Evolutionary conservation across 257 asterid species (phyloP).

Genomic region (Capsicum rhomboideum): DNA sequence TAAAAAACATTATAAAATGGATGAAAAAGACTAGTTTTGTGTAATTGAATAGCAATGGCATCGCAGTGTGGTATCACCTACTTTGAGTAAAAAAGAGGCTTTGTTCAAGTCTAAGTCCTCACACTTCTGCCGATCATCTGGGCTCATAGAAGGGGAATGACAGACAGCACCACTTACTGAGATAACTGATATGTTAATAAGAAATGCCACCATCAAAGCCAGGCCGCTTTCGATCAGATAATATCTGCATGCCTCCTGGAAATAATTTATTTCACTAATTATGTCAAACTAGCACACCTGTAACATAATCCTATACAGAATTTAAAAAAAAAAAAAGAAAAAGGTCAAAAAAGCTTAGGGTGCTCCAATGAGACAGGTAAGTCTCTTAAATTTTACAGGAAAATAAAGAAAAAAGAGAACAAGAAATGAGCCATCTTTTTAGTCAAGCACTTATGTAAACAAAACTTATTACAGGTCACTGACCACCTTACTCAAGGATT

Average conservation of each 20-base stretch:
- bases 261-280: not conserved
- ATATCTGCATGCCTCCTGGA: conserved; percentile 92
- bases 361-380: not conserved
- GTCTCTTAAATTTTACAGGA: not conserved
- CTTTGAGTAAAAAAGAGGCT: conserved; percentile 84
- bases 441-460: not conserved
- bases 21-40: not conserved
- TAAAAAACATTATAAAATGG: not conserved
- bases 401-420: not conserved
- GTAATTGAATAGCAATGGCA: not conserved
- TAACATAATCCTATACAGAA: not conserved
- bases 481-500: not conserved
- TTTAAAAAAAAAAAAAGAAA: not conserved
- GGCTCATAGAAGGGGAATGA: conserved; percentile 47
- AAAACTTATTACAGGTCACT: not conserved
- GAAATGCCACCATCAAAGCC: conserved; percentile 82
- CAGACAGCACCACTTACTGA: conserved; percentile 95
- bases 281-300: not conserved
- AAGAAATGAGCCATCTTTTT: not conserved
- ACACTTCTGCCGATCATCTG: conserved; percentile 57
- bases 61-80: not conserved
- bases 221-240: conserved; percentile 83
- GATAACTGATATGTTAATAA: conserved; percentile 79
- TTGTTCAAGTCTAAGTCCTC: conserved; percentile 72
- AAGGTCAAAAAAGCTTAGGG: not conserved